A percentile compares a stretch with the other conserved stretches of the same genome.
phyloP scores from a whole-genome alignment of 331 rosid genomes.

The Cydonia oblonga region DNA sequence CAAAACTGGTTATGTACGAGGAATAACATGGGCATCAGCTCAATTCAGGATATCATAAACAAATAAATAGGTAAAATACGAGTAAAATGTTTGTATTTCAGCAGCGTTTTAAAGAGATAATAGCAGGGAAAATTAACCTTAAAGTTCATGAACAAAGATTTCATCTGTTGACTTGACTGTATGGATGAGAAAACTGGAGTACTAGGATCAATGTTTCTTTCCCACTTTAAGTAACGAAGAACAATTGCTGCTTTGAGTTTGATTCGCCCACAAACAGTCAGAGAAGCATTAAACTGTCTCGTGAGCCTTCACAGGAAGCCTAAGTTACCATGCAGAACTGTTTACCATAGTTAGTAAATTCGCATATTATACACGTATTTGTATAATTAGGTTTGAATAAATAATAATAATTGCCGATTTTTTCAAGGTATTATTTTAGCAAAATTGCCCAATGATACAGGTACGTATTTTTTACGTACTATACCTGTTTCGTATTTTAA shows the following conservation, averaged over 20 bases:
- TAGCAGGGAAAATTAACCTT: no score
- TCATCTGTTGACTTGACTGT: background rate
- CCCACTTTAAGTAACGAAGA: background rate
- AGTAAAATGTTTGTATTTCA: no score
- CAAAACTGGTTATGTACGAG: background rate
- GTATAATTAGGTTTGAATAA: no score
- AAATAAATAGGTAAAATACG: no score
- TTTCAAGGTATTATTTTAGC: background rate
- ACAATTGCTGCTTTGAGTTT: background rate
- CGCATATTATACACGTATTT: no score
- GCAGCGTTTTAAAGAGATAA: no score
- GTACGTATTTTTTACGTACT: no score
- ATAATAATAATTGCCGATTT: no score
- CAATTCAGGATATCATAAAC: background rate
- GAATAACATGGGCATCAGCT: background rate
- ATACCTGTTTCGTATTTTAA: no score
- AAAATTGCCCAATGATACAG: no score
- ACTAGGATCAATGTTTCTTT: background rate
- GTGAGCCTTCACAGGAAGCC: background rate
- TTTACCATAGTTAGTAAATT: no score
- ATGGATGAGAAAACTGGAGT: background rate
- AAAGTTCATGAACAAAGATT: background rate
- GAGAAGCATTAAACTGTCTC: background rate
- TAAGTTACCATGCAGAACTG: background rate
- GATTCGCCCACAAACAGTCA: background rate